A percentile compares a stretch with the other conserved stretches of the same genome.
Evolutionary conservation across 2,329 filamentous ascomycete species (phyloP).

Genomic region (Sphaerulina musiva): DNA sequence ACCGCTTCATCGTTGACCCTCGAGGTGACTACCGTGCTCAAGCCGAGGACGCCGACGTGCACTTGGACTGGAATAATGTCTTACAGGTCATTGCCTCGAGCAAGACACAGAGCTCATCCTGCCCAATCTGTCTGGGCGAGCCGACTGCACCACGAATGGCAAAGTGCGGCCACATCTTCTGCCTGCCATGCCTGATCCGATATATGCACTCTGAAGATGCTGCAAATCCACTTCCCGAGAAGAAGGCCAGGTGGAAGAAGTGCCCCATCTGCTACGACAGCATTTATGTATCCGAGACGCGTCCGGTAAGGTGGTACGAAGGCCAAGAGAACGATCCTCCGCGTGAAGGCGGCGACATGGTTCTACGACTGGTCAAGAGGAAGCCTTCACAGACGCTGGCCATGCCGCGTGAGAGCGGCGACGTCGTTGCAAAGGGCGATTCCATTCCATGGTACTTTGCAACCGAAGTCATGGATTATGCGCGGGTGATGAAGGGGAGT

Average conservation of each 20-base stretch:
- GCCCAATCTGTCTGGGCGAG: conserved; percentile 88
- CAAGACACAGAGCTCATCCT: conserved; percentile 79
- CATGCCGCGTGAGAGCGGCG: conserved; percentile 73
- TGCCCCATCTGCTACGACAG: conserved; percentile 93
- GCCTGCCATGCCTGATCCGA: conserved; percentile 82
- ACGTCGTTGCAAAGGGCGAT: conserved; percentile 61
- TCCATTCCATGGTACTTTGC: conserved; percentile 93
- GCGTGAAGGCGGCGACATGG: conserved; percentile 78
- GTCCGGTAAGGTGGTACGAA: conserved; percentile 83
- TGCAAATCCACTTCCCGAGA: conserved; percentile 56
- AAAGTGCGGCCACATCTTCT: conserved; percentile 95
- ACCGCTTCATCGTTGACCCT: conserved; percentile 89
- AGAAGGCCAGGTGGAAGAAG: conserved; percentile 78
- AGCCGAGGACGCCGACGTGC: conserved; percentile 76
- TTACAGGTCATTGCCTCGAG: conserved; percentile 86
- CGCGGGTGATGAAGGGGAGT: conserved; percentile 89
- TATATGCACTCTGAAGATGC: conserved; percentile 87
- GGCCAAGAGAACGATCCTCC: conserved; percentile 80
- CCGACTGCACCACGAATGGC: conserved; percentile 95
- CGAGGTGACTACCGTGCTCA: conserved; percentile 71
- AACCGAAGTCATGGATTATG: conserved; percentile 89
- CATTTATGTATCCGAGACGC: conserved; percentile 83
- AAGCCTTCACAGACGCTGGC: conserved; percentile 76
- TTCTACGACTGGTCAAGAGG: conserved; percentile 78
- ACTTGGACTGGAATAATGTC: conserved; percentile 84